Percentiles rank a stretch among this genome's conserved stretches.
phyloP scores from a whole-genome alignment of 2,329 filamentous ascomycete species.

The Didymella segeticola region DNA sequence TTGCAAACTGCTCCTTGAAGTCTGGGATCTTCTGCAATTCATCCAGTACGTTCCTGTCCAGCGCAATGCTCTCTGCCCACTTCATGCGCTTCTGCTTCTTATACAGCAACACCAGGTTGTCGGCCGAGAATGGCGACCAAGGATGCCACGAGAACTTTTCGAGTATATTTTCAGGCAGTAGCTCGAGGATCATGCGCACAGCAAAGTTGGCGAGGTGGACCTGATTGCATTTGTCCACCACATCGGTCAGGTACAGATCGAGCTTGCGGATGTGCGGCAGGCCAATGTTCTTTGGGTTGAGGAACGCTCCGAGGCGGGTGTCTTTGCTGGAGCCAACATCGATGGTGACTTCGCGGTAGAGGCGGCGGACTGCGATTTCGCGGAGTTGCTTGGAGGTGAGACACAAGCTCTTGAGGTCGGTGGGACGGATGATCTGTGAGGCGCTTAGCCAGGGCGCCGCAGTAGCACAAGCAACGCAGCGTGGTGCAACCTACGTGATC shows the following conservation, averaged over 20 bases:
- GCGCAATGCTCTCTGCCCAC: conserved; percentile 56
- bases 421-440: conserved; percentile 52
- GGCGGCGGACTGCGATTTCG: conserved; percentile 53
- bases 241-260: conserved; percentile 55
- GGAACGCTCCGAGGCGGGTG: conserved; percentile 53
- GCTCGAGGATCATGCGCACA: conserved; percentile 57
- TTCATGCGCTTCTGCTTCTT: conserved; percentile 57
- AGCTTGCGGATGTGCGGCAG: conserved; percentile 55
- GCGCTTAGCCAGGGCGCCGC: conserved; percentile 3
- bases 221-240: conserved; percentile 54
- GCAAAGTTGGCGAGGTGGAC: conserved; percentile 56
- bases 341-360: conserved; percentile 56
- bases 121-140: conserved; percentile 56
- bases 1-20: conserved; percentile 51
- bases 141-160: conserved; percentile 60
- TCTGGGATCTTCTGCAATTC: conserved; percentile 52
- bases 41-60: conserved; percentile 51
- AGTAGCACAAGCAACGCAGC: background rate
- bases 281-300: conserved; percentile 56
- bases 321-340: conserved; percentile 56
- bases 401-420: conserved; percentile 57
- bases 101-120: conserved; percentile 57
- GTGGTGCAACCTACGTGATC: conserved; percentile 43
- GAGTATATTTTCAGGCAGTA: conserved; percentile 57
- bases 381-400: conserved; percentile 57